Evolutionary conservation across 495 filamentous ascomycete genomes (phyloP).

Genomic region (Penicillium paxilli): DNA sequence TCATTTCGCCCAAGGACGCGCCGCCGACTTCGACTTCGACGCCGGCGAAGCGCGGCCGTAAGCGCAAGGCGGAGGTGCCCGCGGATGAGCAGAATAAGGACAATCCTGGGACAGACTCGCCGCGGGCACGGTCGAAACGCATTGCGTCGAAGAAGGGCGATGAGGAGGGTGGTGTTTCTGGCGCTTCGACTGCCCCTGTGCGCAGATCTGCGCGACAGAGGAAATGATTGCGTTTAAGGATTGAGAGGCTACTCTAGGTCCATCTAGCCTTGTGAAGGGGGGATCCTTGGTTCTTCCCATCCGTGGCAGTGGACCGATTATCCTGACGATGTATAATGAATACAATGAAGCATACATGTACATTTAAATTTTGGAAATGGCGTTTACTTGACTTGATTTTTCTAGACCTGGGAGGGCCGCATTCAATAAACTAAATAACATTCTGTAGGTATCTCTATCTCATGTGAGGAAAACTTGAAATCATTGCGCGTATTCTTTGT

Average conservation of each 20-base stretch:
- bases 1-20: conserved; percentile 12
- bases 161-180: conserved; percentile 6
- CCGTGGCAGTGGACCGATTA: not conserved
- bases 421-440: conserved; percentile 1
- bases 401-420: not conserved
- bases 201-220: conserved; percentile 36
- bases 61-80: conserved; percentile 38
- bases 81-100: conserved; percentile 17
- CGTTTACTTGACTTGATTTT: too few relatives aligned
- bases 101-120: not conserved
- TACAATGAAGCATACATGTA: conserved; percentile 5
- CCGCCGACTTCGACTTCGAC: not conserved
- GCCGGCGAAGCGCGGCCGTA: conserved; percentile 26
- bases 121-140: conserved; percentile 27
- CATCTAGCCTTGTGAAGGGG: too few relatives aligned
- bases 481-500: conserved; percentile 72
- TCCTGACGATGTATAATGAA: conserved; percentile 7
- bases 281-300: too few relatives aligned
- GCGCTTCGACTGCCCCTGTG: conserved; percentile 23
- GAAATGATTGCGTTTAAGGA: conserved; percentile 1
- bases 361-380: conserved; percentile 1
- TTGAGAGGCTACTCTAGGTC: too few relatives aligned
- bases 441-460: not conserved
- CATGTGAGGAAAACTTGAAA: not conserved
- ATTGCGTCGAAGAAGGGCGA: conserved; percentile 25